Base-by-base conservation (phyloP, 1,284 basidiomycete genomes). In the Clitocybe nebularis region DNA sequence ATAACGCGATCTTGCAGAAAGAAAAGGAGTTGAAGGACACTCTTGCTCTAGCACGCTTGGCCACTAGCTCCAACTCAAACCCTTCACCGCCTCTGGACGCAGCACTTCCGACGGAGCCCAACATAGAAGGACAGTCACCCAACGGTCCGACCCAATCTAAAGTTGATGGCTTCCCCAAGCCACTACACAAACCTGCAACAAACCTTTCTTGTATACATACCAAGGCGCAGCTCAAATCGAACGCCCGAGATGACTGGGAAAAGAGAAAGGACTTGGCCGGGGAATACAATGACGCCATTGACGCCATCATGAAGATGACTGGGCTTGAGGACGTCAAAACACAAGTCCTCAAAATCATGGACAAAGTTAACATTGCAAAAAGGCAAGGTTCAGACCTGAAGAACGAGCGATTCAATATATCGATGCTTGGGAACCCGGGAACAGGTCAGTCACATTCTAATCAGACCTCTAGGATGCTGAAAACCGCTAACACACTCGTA, bases 391-490 rank as follows among this genome's bases (percentile, higher is more conserved):
- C 63, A 0, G 64, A 69, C 2, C 49, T 75, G n/a, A 64, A 70
- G 16, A 60, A 66, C 13, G 76, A 80, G 36, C 62, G 77, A 2
- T 71, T 77, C 45, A 79, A 81, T 51, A 63, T 69, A 3, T 66
- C 65, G 11, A 59, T 81, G 9, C 65, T 80, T 0, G 79, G 78
- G 4, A 81, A 81, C 51, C 79, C 77, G 4, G 78, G 77, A 13
- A 81, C 79, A 50, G 77, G 79, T 77, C 35, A 26, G 57, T 48
- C n/a, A n/a, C n/a, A n/a, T n/a, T n/a, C n/a, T n/a, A n/a, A n/a
- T n/a, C n/a, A n/a, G n/a, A n/a, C n/a, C n/a, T n/a, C n/a, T n/a
- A n/a, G n/a, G n/a, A n/a, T n/a, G n/a, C n/a, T n/a, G n/a, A n/a
- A n/a, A n/a, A n/a, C n/a, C n/a, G n/a, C n/a, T n/a, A n/a, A n/a